Conservation (phyloP, 2,329 filamentous ascomycete species). For the Helminthosporium solani region DNA sequence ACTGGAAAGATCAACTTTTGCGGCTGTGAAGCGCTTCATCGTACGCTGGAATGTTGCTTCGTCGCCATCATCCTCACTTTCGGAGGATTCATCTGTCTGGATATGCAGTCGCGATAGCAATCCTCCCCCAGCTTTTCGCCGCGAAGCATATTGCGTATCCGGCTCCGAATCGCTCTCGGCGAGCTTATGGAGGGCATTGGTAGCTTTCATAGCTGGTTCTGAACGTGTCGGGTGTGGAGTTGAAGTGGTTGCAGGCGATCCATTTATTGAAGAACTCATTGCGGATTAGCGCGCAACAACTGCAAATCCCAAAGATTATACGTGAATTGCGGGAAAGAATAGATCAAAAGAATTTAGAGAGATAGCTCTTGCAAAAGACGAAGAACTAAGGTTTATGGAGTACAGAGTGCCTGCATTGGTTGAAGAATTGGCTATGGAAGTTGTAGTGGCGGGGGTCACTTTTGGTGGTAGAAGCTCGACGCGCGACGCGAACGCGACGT, state of each 20-base stretch:
- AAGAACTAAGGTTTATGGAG: no score
- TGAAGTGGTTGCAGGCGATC: not conserved
- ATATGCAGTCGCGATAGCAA: slow-evolving; percentile 61
- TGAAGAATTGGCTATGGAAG: not conserved
- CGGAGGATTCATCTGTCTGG: slow-evolving; percentile 30
- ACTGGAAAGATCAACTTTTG: slow-evolving; percentile 7
- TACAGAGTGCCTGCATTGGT: not conserved
- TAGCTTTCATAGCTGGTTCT: slow-evolving; percentile 39
- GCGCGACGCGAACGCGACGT: not conserved
- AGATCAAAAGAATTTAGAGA: not conserved
- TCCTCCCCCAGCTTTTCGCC: slow-evolving; percentile 58
- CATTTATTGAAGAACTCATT: not conserved
- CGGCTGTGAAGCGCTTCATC: slow-evolving; percentile 5
- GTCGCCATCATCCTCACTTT: slow-evolving; percentile 21
- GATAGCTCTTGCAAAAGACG: no score
- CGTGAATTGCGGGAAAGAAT: not conserved
- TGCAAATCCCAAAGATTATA: no score
- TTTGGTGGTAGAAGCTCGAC: not conserved
- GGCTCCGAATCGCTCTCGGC: slow-evolving; percentile 48
- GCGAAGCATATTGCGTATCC: slow-evolving; percentile 30
- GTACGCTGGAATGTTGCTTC: slow-evolving; percentile 40
- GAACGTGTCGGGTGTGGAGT: not conserved
- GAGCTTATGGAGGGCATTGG: slow-evolving; percentile 53
- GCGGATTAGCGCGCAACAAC: not conserved
- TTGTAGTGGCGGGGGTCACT: not conserved